Conservation (phyloP, 352 stramenopile species). For the Pythium monospermum region DNA sequence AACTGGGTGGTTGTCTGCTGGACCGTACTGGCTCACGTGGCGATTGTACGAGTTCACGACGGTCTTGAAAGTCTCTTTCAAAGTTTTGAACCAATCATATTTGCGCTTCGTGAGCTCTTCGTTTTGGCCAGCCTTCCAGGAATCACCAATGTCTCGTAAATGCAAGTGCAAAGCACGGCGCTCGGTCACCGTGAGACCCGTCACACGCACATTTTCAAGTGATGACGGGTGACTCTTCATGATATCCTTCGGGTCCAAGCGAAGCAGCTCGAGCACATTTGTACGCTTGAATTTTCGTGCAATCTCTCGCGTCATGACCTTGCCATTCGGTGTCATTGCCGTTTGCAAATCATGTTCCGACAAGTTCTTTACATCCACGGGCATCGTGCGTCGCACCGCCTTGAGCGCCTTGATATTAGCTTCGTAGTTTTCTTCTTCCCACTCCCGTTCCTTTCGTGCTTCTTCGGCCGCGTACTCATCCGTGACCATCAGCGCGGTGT, state of each 20-base stretch:
- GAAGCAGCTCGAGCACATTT: slow-evolving; percentile 88
- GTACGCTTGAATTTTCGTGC: slow-evolving; percentile 91
- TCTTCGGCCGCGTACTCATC: slow-evolving; percentile 91
- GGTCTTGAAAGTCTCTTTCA: slow-evolving; percentile 92
- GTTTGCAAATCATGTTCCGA: slow-evolving; percentile 82
- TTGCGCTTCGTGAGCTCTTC: slow-evolving; percentile 92
- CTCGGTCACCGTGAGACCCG: slow-evolving; percentile 88
- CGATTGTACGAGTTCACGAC: slow-evolving; percentile 89
- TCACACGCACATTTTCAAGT: slow-evolving; percentile 89
- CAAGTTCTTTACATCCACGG: slow-evolving; percentile 89
- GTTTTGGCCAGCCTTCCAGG: slow-evolving; percentile 85
- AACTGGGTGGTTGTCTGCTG: slow-evolving; percentile 85
- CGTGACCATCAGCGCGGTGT: slow-evolving; percentile 88
- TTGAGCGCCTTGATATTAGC: slow-evolving; percentile 86
- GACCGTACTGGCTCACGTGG: slow-evolving; percentile 89
- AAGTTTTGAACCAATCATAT: slow-evolving; percentile 89
- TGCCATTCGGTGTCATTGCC: slow-evolving; percentile 63
- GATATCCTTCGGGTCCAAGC: slow-evolving; percentile 84
- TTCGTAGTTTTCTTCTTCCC: slow-evolving; percentile 88
- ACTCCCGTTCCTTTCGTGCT: slow-evolving; percentile 87
- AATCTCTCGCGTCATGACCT: slow-evolving; percentile 69
- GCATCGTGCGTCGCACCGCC: slow-evolving; percentile 89
- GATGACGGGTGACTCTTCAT: slow-evolving; percentile 86
- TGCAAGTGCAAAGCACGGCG: slow-evolving; percentile 87
- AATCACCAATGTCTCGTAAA: slow-evolving; percentile 73